Evolutionary conservation across 768 basidiomycete species (phyloP), one percentile per base, ranked within the genome.

Genomic region (Boletus insuetus): DNA sequence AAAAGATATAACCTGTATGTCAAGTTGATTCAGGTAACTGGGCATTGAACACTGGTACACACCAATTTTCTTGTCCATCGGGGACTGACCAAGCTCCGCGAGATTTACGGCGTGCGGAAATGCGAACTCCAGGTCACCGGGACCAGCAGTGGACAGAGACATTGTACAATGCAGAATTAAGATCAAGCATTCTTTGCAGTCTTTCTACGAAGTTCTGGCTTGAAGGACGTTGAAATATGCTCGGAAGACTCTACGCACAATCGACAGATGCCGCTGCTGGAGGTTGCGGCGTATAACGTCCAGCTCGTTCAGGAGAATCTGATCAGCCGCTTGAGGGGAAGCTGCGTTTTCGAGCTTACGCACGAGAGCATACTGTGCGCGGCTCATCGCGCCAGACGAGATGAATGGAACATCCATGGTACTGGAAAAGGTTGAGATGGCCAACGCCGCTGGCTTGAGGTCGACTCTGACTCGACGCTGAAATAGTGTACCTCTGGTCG

Each of bases 381-480:
- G 80, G 73, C 80, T 88, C 57, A 86, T 74, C 22, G 91, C 90
- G 45, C 90, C 89, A 37, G 91, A 94, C 10, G 86, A 85, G 45
- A 79, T 73, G 69, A 88, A 92, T 9, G 90, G 85, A 3, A 90
- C 81, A n/a, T 91, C 81, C 88, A 91, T 90, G 47, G 9, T 41
- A n/a, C 22, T 37, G 3, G 41, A 24, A 29, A n/a, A 13, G 37
- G 32, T 24, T 46, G 49, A 32, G 14, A 24, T 39, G 13, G 46
- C 35, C 26, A 41, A 54, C 38, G 14, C 13, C n/a, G 26, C 58
- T 14, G 38, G 19, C 34, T 35, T 17, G 14, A 45, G 41, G 19
- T 45, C 6, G 37, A 26, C 42, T 48, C n/a, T n/a, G n/a, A n/a
- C n/a, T 48, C 20, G 22, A 17, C 32, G 46, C 46, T 53, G 35